A percentile compares a stretch with the other conserved stretches of the same genome.
phyloP scores from a whole-genome alignment of 2,329 filamentous ascomycete genomes.

The Xylaria arbuscula region DNA sequence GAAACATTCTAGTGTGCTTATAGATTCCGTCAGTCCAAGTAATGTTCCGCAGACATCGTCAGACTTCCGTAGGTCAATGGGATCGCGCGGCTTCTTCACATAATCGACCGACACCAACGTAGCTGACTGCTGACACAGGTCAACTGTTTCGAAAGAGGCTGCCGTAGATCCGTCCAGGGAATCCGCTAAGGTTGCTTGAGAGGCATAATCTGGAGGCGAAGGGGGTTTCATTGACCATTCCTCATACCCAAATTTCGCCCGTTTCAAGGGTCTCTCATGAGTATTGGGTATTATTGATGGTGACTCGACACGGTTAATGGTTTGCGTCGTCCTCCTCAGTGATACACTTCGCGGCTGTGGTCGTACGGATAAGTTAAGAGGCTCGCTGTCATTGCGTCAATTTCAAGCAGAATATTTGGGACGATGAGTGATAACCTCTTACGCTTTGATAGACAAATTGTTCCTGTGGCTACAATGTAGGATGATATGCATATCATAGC shows the following conservation, averaged over 20 bases:
- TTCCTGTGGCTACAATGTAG: neutral
- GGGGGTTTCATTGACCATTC: neutral
- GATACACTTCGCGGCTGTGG: neutral
- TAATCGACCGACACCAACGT: neutral
- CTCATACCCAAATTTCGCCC: neutral
- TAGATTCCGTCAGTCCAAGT: neutral
- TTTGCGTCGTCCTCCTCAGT: neutral
- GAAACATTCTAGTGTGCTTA: neutral
- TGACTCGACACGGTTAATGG: neutral
- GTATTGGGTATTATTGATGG: neutral
- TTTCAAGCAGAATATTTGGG: neutral
- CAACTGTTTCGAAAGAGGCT: neutral
- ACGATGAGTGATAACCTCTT: neutral
- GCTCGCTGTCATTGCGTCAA: neutral
- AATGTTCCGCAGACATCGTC: neutral
- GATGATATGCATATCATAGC: slow-evolving; percentile 3
- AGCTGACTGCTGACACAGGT: neutral
- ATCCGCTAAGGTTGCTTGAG: neutral
- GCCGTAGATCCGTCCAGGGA: neutral
- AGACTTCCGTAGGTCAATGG: neutral
- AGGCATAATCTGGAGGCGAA: neutral
- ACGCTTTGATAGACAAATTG: neutral
- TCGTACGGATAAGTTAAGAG: neutral
- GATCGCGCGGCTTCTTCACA: neutral
- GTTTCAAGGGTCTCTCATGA: neutral